These are phyloP conservation scores for Cryphonectria carpinicola DNA, from an alignment of 2,329 filamentous ascomycete genomes.

Conservation along the genomic window DNA sequence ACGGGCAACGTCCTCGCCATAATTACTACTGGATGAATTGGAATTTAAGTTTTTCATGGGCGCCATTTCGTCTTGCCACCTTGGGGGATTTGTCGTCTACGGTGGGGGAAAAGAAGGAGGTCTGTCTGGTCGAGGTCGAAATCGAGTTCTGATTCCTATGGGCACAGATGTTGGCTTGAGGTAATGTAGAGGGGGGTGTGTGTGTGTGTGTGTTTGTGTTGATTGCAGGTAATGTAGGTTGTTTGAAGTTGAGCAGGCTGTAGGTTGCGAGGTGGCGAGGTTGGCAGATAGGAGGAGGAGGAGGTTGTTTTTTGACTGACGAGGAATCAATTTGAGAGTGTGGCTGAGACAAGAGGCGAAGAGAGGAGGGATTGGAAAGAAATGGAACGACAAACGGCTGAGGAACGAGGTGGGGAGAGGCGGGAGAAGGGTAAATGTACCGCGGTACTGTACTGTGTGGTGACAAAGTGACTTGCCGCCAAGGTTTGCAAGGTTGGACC, in stretches of 20 bases:
- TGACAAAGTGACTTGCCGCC: background rate
- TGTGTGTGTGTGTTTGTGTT: background rate
- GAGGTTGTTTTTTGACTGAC: background rate
- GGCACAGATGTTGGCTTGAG: background rate
- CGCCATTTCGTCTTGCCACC: slow-evolving; percentile 55
- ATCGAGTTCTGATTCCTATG: background rate
- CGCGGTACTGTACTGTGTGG: background rate
- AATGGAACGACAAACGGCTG: background rate
- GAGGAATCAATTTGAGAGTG: background rate
- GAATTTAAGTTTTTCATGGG: slow-evolving; percentile 72
- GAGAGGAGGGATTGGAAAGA: background rate
- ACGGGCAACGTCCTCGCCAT: slow-evolving; percentile 67
- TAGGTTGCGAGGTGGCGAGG: background rate
- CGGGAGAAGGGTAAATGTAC: background rate
- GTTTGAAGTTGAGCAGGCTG: background rate
- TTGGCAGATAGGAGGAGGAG: background rate
- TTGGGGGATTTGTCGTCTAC: slow-evolving; percentile 28
- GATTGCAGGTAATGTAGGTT: background rate
- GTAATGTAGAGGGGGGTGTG: too few relatives aligned
- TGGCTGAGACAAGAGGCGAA: background rate
- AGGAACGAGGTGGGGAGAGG: background rate
- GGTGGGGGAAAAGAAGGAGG: background rate
- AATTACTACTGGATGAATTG: slow-evolving; percentile 78
- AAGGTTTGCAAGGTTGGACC: background rate
- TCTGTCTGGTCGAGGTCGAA: background rate